Evolutionary conservation across 495 filamentous ascomycete genomes (phyloP), one percentile per base, ranked within the genome.

Genomic region (Xanthoparmelia taractica): DNA sequence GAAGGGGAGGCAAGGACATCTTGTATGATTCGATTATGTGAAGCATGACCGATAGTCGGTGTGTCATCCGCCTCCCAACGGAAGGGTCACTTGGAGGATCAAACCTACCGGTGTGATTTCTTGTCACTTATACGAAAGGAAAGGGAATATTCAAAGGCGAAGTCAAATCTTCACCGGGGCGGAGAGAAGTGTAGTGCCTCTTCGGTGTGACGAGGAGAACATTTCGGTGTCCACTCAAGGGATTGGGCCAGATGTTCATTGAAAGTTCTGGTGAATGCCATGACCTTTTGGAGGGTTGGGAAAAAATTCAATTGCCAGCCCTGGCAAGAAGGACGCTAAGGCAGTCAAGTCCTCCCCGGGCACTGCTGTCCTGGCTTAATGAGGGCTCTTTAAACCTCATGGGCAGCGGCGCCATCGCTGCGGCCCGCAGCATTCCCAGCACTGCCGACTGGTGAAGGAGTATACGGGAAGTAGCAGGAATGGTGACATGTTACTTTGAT

Each of bases 401-500:
- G 33, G 50, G 29, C 13, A 33, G 27, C 50, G 50, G 29, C 29
- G 50, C 50, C 50, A 33, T 33, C 50, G 50, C 50, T 54, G 50
- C 50, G 50, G 50, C 50, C 50, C 50, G 50, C 50, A 54, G 50
- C 50, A 54, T 34, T 10, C 15, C 27, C 29, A 54, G 50, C 50
- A 54, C 50, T 54, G 50, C 29, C 50, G 50, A 29, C 29, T 33
- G 27, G 17, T 54, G 17, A 13, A 54, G 8, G 29, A 0, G 33
- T 20, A n/a, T 3, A 33, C 50, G 50, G 29, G 11, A 31, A 31
- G 29, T 17, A 54, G 50, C 27, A 34, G 13, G 50, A 54, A 54
- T 8, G 29, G 7, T 31, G 23, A 31, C 13, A 17, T 17, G 3
- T 5, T 54, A 25, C 29, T 25, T n/a, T 33, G 15, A 54, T 54